Evolutionary conservation across 2,329 filamentous ascomycete genomes (phyloP), one percentile per base, ranked within the genome.

Genomic region (Leptographium flavum): DNA sequence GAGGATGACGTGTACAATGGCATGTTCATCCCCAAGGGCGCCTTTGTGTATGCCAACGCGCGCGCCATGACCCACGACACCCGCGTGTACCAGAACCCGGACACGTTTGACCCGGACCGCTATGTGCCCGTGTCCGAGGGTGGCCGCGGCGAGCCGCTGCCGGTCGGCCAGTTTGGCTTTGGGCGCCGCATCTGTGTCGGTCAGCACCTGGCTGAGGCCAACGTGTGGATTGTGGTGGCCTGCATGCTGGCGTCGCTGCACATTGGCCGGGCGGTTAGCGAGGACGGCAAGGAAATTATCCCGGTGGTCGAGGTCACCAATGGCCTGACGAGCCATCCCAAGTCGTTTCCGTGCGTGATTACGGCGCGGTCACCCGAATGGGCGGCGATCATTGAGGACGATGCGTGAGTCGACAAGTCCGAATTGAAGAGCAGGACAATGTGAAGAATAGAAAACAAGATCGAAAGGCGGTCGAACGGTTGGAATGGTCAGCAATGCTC

Each of bases 141-240:
- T 4, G 66, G 63, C 2, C 66, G 62, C 52, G 57, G 55, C 40
- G 64, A 64, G 44, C 65, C 64, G 0, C 49, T 66, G 31, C 63
- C 59, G 0, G 36, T 53, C 5, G 52, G 64, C 48, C 60, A 65
- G 19, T 76, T 77, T 51, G 74, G 73, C 2, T 75, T 71, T 52
- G 73, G 73, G 0, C 62, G 71, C 2, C 60, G 73, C 3, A 66
- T 70, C 1, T 69, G 66, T 33, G 66, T 65, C 41, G 64, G 64
- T 4, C 50, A 63, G 2, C 62, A 64, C 19, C 60, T 67, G 17
- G 64, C 64, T 0, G 63, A 67, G 43, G 59, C 64, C 49, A 61
- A 63, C 32, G 54, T 67, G 11, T 64, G 61, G 50, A 58, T 67
- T 3, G 53, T 60, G 30, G 60, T 65, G 51, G 63, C 63, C 23